Evolutionary conservation across 208 protist genomes (phyloP).

Genomic region (Plasmodiophora brassicae): DNA sequence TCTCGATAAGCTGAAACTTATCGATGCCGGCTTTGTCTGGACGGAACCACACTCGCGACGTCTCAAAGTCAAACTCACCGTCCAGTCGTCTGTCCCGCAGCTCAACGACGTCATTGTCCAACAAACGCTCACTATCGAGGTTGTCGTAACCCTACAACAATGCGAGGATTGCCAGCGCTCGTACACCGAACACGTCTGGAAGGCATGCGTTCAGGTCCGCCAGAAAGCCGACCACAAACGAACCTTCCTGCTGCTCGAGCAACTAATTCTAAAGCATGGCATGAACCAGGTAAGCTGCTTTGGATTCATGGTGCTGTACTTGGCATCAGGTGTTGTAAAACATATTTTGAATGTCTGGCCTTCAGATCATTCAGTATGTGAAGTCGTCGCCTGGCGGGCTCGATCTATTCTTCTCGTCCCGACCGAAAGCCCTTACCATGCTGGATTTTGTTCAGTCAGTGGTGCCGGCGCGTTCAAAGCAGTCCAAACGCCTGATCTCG

Average conservation of each 20-base stretch:
- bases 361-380: slow-evolving; percentile 17
- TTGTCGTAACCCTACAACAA: slow-evolving; percentile 87
- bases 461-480: neutral
- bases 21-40: slow-evolving; percentile 97
- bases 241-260: slow-evolving; percentile 96
- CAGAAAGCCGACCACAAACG: slow-evolving; percentile 97
- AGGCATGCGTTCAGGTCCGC: slow-evolving; percentile 90
- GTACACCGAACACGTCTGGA: slow-evolving; percentile 94
- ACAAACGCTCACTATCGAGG: slow-evolving; percentile 93
- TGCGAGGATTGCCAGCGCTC: slow-evolving; percentile 90
- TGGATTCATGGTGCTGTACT: too few relatives aligned
- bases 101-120: slow-evolving; percentile 89
- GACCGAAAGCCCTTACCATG: slow-evolving; percentile 89
- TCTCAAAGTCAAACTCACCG: slow-evolving; percentile 93
- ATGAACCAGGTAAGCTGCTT: slow-evolving; percentile 7
- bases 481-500: slow-evolving; percentile 75
- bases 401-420: slow-evolving; percentile 96
- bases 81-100: slow-evolving; percentile 92
- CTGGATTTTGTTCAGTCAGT: slow-evolving; percentile 74
- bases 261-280: slow-evolving; percentile 56
- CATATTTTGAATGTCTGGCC: too few relatives aligned
- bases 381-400: slow-evolving; percentile 86
- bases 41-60: slow-evolving; percentile 97
- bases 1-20: slow-evolving; percentile 77
- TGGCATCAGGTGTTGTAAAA: too few relatives aligned